Base-by-base conservation (phyloP, 108 stramenopile species). In the Cylindrotheca fusiformis region DNA sequence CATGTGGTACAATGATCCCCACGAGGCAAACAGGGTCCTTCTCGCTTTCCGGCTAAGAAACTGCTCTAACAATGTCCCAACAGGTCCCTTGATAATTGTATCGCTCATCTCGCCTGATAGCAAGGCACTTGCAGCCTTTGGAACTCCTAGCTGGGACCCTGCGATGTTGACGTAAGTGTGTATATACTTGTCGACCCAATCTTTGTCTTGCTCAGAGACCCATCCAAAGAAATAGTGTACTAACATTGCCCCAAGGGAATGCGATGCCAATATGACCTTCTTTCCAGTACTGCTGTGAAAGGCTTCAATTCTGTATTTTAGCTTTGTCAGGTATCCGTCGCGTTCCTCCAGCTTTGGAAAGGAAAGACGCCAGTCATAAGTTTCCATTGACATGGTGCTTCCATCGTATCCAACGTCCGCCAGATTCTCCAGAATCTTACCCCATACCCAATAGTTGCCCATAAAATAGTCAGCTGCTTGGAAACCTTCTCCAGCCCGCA, bases 31-130 rank as follows among this genome's bases (percentile, higher is more conserved):
- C 29, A 95, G 62, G 36, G 90, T 84, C 50, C 67, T 78, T 36
- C 89, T 60, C 36, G 60, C 60, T 46, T 58, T 77, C 18, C 84
- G 67, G 4, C 86, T 82, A 65, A 94, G 77, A 49, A 82, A 87
- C 33, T 80, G 78, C 53, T 95, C 88, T 24, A 92, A 57, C 52
- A 91, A 50, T 4, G 63, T 66, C 6, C 82, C 88, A 3, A 87
- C 46, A 4, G 80, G 67, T 31, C 83, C 78, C 48, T 84, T 60
- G 32, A 95, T 25, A 12, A 70, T 80, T 8, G 88, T 95, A 59
- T 93, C 94, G 44, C 77, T 83, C 75, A 95, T 86, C 78, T 96
- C 95, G 31, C 95, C 95, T 2, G 86, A 86, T 14, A 93, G 55
- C 1, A 94, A 44, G 4, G 93, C 87, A 33, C 86, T 77, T 8